A percentile compares a stretch with the other conserved stretches of the same genome.
These are phyloP conservation scores for Calonectria crousiana DNA, from an alignment of 2,329 filamentous ascomycete species.

Conservation along the genomic window DNA sequence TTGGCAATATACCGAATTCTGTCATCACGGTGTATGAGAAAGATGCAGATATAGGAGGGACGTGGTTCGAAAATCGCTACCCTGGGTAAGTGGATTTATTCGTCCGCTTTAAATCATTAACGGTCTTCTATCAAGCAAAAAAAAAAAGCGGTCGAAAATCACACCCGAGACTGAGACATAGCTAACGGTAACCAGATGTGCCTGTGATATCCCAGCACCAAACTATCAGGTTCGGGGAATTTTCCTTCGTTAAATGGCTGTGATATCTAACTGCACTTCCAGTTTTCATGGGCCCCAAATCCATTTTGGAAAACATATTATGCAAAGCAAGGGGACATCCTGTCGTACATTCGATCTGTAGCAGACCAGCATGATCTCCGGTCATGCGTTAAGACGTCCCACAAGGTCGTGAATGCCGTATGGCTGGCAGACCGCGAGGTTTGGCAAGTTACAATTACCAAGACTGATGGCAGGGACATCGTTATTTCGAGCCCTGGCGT, in stretches of 20 bases:
- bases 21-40: not conserved
- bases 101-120: not conserved
- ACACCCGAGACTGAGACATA: too few relatives aligned
- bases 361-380: not conserved
- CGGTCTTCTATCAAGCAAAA: too few relatives aligned
- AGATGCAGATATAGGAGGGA: not conserved
- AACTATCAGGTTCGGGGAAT: not conserved
- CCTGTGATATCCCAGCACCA: not conserved
- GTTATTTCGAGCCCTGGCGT: not conserved
- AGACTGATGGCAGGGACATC: not conserved
- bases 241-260: not conserved
- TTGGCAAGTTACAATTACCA: not conserved
- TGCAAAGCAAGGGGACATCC: not conserved
- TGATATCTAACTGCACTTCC: not conserved
- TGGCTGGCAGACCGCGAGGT: not conserved
- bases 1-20: not conserved
- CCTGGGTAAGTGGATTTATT: not conserved
- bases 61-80: not conserved
- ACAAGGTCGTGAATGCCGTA: not conserved
- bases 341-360: not conserved
- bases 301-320: not conserved
- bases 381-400: not conserved
- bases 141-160: too few relatives aligned
- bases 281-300: not conserved
- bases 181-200: not conserved